Base-by-base conservation (phyloP, 2,329 filamentous ascomycete species). In the Colletotrichum camelliae region DNA sequence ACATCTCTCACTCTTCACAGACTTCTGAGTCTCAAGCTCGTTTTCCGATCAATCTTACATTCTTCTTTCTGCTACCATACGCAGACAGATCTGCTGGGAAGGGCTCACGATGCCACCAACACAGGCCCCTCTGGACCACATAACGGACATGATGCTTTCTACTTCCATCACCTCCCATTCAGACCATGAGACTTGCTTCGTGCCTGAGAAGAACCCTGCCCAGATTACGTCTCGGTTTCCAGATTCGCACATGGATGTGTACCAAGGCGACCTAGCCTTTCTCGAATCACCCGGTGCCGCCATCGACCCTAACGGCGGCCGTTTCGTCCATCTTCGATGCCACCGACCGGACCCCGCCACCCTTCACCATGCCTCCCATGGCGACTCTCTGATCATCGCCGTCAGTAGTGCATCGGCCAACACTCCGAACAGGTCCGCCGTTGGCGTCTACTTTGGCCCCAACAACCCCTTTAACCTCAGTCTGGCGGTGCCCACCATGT, bases 81-180 rank as follows among this genome's bases (percentile, higher is more conserved):
- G 10, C 43, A 24, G 43, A 52, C 13, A 1, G n/a, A 1, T 52
- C 0, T 52, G 43, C 43, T 0, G n/a, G 6, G 43, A 21, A 10
- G 43, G 0, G 43, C n/a, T 24, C 10, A 52, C 10, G 0, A 21
- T 52, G n/a, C 43, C 43, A 13, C 43, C 3, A 13, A 0, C 0
- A 52, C 43, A 52, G n/a, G 9, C 3, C n/a, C 10, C n/a, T 52
- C 0, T 6, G 2, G 2, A 43, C 0, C 18, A 4, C 18, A 43
- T 5, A 6, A n/a, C 1, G 9, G 3, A 48, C 2, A 48, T 4
- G 18, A 0, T 43, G 39, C 0, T n/a, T 43, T 43, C 39, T 0
- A 0, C 0, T n/a, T 10, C 39, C 39, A 0, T 3, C 1, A 9
- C 39, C 39, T 0, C 39, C 39, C 4, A n/a, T 9, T n/a, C 39